phyloP scores from a whole-genome alignment of 768 basidiomycete genomes.

The Ramaria sp. region DNA sequence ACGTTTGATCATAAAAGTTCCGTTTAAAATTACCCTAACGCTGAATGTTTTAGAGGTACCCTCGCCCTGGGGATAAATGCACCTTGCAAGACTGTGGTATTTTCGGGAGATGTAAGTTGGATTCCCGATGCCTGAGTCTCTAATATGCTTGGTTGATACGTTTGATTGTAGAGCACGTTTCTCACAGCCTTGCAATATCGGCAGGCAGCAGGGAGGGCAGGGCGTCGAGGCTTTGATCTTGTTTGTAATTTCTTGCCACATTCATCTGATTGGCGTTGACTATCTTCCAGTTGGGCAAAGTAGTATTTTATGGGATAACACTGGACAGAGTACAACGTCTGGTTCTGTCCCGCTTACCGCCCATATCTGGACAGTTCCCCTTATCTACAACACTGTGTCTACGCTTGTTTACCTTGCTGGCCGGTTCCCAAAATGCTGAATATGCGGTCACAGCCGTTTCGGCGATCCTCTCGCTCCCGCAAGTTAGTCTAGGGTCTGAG shows the following conservation, averaged over 20 bases:
- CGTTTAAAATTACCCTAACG: background rate
- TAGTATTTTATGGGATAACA: constrained; percentile 60
- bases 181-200: constrained; percentile 37
- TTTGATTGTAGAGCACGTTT: background rate
- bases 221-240: constrained; percentile 59
- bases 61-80: constrained; percentile 70
- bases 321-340: constrained; percentile 55
- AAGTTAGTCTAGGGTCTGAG: constrained; percentile 45
- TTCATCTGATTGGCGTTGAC: background rate
- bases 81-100: constrained; percentile 53
- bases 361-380: constrained; percentile 54
- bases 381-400: constrained; percentile 56
- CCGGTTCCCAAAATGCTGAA: constrained; percentile 43
- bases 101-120: constrained; percentile 35
- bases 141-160: no score
- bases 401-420: constrained; percentile 52
- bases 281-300: constrained; percentile 37
- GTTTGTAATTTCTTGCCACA: background rate
- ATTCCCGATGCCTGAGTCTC: background rate
- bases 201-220: constrained; percentile 65
- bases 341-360: constrained; percentile 50
- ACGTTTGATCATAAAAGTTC: background rate
- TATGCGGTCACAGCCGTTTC: constrained; percentile 38
- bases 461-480: constrained; percentile 44
- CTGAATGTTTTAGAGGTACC: constrained; percentile 32